Evolutionary conservation across 805 yeast species (phyloP), one percentile per base, ranked within the genome.

Genomic region (Debaryomyces prosopidis): DNA sequence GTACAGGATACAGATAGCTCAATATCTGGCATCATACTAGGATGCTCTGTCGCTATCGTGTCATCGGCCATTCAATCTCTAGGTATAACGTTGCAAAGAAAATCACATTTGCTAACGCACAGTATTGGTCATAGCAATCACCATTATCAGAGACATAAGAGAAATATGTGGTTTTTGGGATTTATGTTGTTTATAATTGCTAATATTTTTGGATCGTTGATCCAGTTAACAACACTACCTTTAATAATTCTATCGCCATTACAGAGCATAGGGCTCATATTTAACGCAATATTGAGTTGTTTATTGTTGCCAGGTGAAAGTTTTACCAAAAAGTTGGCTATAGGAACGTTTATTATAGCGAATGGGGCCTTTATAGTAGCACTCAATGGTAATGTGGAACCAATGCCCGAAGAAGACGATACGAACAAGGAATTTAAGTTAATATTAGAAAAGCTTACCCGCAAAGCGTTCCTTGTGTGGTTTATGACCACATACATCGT

Each of bases 201-300:
- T 33, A 90, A 89, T 54, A 67, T 90, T 1, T 68, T 89, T 34
- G 97, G 97, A 1, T 85, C 94, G 2, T 72, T 86, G 15, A 85
- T 89, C 20, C 97, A 90, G 65, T 81, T 90, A 32, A 80, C 94
- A 1, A 85, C 96, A 2, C 69, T 89, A 35, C 97, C 97, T 1
- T 69, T 90, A 48, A 84, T 89, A 36, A 76, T 90, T 2, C 63
- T 89, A 46, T 83, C 90, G 18, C 96, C 96, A 0, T 66, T 89
- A 44, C 96, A 89, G 60, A 89, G 95, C 19, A 81, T 85, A 18
- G 96, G 96, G 0, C 73, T 90, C n/a, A 90, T 89, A 2, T 89
- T 90, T 73, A 90, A 90, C 63, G 81, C 94, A 0, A 63, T 87
- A 1, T 79, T 71, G 36, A 68, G 89, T 56, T 87, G 94, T 36